These are phyloP conservation scores for Oxyria digyna DNA, from an alignment of 148 eudicot species.

Conservation along the genomic window DNA sequence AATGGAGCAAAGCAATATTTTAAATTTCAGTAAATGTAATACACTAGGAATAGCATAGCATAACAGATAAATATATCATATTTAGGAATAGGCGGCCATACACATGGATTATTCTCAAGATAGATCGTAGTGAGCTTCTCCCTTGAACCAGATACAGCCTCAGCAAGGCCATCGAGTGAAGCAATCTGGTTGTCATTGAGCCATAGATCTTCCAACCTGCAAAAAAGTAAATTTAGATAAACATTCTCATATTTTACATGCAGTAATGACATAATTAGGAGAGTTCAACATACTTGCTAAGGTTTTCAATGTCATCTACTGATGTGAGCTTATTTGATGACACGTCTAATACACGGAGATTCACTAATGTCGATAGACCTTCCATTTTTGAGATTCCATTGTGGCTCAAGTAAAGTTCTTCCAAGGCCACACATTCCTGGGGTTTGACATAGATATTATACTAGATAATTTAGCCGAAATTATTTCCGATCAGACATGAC, in stretches of 20 bases:
- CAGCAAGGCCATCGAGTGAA: constrained; percentile 53
- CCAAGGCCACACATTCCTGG: constrained; percentile 81
- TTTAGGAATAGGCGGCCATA: constrained; percentile 21
- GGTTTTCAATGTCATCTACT: constrained; percentile 56
- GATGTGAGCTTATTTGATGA: constrained; percentile 82
- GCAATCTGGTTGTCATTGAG: constrained; percentile 90
- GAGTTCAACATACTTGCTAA: constrained; percentile 37
- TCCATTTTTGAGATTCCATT: constrained; percentile 91
- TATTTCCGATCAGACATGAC: neutral
- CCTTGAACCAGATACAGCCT: constrained; percentile 70
- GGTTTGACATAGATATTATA: constrained; percentile 4
- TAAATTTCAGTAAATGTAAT: neutral
- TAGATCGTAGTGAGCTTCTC: constrained; percentile 85
- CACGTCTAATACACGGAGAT: constrained; percentile 77
- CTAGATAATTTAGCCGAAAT: too few relatives aligned
- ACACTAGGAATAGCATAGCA: neutral
- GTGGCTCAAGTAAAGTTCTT: constrained; percentile 92
- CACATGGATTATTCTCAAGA: constrained; percentile 97
- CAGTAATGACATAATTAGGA: neutral
- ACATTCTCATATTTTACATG: neutral
- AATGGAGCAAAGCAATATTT: neutral
- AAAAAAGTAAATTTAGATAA: constrained; percentile 9
- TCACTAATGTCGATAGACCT: constrained; percentile 68
- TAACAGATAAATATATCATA: neutral
- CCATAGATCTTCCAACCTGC: constrained; percentile 95